A percentile compares a stretch with the other conserved stretches of the same genome.
Evolutionary conservation across 148 eudicot genomes (phyloP).

Genomic region (Hydrangea macrophylla): DNA sequence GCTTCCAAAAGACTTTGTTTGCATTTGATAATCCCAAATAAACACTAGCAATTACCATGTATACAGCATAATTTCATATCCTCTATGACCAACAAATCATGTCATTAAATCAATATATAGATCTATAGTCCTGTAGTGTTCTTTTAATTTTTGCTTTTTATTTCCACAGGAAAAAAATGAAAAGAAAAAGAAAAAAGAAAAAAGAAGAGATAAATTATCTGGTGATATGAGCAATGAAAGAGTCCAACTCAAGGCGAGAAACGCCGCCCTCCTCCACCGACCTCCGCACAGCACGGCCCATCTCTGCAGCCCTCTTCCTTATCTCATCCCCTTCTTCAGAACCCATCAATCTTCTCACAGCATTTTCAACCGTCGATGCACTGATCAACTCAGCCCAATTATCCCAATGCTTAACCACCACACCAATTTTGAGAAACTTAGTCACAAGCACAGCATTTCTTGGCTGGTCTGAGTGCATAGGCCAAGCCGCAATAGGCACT

Average conservation of each 20-base stretch:
- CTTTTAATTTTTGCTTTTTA: no score
- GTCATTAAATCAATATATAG: no score
- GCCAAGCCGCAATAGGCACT: conserved; percentile 40
- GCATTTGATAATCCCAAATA: no score
- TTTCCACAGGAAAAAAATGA: no score
- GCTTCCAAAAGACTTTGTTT: no score
- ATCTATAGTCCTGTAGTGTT: no score
- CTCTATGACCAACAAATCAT: no score
- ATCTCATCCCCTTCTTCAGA: conserved; percentile 27
- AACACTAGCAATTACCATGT: no score
- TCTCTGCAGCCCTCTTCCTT: conserved; percentile 24
- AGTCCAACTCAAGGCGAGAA: conserved; percentile 24
- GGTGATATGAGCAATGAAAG: conserved; percentile 27
- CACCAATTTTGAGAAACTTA: conserved; percentile 23
- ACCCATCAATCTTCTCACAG: conserved; percentile 20
- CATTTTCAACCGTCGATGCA: conserved; percentile 8
- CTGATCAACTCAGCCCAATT: conserved; percentile 12
- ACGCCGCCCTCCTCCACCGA: conserved; percentile 29
- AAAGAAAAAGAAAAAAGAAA: no score
- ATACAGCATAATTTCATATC: no score
- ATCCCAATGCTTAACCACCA: conserved; percentile 23
- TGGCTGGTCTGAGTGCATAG: conserved; percentile 41
- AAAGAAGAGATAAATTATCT: conserved; percentile 30
- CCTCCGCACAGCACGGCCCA: conserved; percentile 8
- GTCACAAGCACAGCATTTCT: conserved; percentile 27